Evolutionary conservation across 2,329 filamentous ascomycete species (phyloP), one percentile per base, ranked within the genome.

Genomic region (Triangularia verruculosa): DNA sequence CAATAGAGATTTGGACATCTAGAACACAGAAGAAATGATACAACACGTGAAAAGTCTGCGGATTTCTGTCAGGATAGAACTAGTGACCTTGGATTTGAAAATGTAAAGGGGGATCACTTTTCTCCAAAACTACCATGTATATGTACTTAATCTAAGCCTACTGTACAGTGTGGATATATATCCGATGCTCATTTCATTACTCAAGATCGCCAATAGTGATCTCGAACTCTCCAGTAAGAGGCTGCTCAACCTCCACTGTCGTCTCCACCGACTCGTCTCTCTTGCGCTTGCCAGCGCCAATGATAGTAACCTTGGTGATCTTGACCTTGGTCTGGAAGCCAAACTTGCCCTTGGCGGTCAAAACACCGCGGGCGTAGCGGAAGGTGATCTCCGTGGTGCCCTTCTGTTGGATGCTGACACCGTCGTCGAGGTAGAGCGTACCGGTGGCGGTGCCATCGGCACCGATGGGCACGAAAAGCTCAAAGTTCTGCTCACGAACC

Each of bases 401-500:
- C 2, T 76, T 66, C 74, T 90, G 90, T 64, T 84, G 77, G 57
- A 93, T 70, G 25, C 83, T 87, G 64, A 87, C 86, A 8, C 92
- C 92, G 65, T 96, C 91, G 69, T 95, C 92, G 4, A 95, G 77
- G 73, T 93, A 95, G 62, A 95, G 78, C 59, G 81, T 79, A 0
- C 92, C 92, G 1, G 72, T 74, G 0, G 92, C 92, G 6, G 78
- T 84, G 2, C 88, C 89, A 59, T 89, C 78, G 0, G 73, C 71
- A 5, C 83, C 86, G 0, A 90, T 82, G 0, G 91, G 88, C 53
- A 96, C 82, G 34, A 94, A 71, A 58, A 96, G 78, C 72, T 88
- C 83, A 77, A 94, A 94, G 68, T 87, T 80, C 69, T 89, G 79
- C 68, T 84, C 80, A 51, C 89, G 81, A 39, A 91, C 77, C 52